A percentile compares a stretch with the other conserved stretches of the same genome.
These are phyloP conservation scores for Thielaviopsis punctulata DNA, from an alignment of 2,329 filamentous ascomycete species.

Conservation along the genomic window DNA sequence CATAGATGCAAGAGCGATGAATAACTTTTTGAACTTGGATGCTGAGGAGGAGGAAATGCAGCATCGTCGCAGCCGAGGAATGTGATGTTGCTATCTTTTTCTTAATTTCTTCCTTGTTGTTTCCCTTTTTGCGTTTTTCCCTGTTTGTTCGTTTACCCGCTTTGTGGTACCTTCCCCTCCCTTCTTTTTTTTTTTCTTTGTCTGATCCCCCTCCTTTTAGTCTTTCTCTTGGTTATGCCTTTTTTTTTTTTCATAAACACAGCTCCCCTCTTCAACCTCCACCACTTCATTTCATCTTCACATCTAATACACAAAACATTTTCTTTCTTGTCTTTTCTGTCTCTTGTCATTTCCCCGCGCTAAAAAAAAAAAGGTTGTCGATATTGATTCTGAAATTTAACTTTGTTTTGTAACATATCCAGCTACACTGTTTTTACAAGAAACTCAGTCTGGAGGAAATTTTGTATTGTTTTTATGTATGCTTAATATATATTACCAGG, in stretches of 20 bases:
- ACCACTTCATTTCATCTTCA: too few species aligned
- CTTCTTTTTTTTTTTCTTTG: not conserved
- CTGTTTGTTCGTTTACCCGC: not conserved
- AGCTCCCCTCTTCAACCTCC: too few species aligned
- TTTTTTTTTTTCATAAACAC: not conserved
- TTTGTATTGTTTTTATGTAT: conserved; percentile 2
- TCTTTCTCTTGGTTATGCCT: not conserved
- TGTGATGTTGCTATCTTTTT: not conserved
- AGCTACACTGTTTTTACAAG: not conserved
- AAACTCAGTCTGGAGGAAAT: too few species aligned
- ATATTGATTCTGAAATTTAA: not conserved
- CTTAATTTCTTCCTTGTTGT: not conserved
- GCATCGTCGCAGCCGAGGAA: not conserved
- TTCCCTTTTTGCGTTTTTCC: not conserved
- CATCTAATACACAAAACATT: too few species aligned
- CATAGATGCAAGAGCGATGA: not conserved
- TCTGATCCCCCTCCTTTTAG: not conserved
- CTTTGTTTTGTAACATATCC: not conserved
- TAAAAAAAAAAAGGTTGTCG: not conserved
- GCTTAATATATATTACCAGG: too few species aligned
- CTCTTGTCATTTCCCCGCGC: not conserved
- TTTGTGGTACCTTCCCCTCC: not conserved
- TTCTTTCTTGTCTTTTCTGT: not conserved
- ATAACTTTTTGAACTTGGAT: not conserved
- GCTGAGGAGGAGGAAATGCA: not conserved